Conservation (phyloP, 257 asterid species). For the Craterostigma plantagineum region DNA sequence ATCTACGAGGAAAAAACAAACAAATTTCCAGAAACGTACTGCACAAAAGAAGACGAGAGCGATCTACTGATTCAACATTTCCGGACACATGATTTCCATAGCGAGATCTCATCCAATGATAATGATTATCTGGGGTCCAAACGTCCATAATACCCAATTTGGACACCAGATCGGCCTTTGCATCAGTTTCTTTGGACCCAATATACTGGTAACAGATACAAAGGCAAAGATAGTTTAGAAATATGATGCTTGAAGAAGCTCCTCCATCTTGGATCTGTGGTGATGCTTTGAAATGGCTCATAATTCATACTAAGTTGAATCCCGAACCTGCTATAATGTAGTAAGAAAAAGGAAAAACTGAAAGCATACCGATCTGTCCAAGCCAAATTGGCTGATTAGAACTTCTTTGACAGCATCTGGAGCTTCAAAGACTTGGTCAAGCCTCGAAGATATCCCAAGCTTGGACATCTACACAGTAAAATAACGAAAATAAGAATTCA, state of each 20-base stretch:
- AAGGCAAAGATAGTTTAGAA: constrained; percentile 7
- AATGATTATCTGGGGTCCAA: constrained; percentile 95
- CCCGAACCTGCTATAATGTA: constrained; percentile 4
- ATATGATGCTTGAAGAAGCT: constrained; percentile 2
- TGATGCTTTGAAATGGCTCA: not conserved
- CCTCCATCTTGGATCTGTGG: not conserved
- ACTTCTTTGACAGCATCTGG: constrained; percentile 76
- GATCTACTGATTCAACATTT: constrained; percentile 42
- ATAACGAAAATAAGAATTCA: constrained; percentile 3
- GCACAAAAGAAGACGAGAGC: constrained; percentile 49
- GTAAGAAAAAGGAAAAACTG: constrained; percentile 6
- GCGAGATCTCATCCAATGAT: constrained; percentile 64
- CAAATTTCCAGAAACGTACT: constrained; percentile 31
- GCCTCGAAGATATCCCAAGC: constrained; percentile 77
- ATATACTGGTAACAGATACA: constrained; percentile 36
- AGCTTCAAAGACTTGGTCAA: constrained; percentile 89
- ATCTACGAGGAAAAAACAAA: constrained; percentile 1
- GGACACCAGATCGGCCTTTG: constrained; percentile 51
- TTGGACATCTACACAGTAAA: constrained; percentile 40
- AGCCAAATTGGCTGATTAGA: constrained; percentile 48
- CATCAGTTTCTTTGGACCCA: constrained; percentile 70
- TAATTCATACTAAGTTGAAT: constrained; percentile 9
- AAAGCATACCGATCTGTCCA: constrained; percentile 55
- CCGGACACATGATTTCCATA: constrained; percentile 73
- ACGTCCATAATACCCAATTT: constrained; percentile 50